phyloP scores from a whole-genome alignment of 2,329 filamentous ascomycete species.

The Xylariaceae sp. region DNA sequence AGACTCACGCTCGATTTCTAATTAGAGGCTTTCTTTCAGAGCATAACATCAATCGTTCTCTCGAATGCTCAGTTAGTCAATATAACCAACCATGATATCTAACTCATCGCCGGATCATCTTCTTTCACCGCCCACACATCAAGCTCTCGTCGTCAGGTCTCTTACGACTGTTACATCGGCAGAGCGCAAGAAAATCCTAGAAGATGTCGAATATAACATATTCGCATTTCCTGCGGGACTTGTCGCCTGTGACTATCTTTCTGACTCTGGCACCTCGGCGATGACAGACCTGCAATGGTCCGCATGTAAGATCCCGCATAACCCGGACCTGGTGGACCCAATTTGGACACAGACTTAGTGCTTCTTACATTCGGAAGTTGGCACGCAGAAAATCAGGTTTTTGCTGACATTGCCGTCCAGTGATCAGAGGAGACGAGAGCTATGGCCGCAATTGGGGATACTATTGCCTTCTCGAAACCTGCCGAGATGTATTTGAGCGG shows the following conservation, averaged over 20 bases:
- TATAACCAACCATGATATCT: neutral
- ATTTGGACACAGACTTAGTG: too few relatives aligned
- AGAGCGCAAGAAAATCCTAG: constrained; percentile 10
- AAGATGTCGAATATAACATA: constrained; percentile 17
- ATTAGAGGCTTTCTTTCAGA: too few relatives aligned
- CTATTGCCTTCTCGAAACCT: constrained; percentile 24
- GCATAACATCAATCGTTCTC: too few relatives aligned
- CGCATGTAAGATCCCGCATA: constrained; percentile 12
- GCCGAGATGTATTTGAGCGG: constrained; percentile 23
- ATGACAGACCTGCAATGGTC: constrained; percentile 28
- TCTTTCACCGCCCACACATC: constrained; percentile 8
- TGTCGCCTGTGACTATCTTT: constrained; percentile 23
- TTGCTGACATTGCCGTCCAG: constrained; percentile 5
- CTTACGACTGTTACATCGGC: constrained; percentile 1
- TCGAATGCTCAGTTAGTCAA: neutral
- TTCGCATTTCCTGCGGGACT: constrained; percentile 18
- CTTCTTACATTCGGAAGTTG: too few relatives aligned
- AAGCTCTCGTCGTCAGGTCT: constrained; percentile 11
- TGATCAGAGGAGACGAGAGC: constrained; percentile 26
- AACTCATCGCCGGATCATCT: constrained; percentile 1
- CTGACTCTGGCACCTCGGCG: constrained; percentile 25
- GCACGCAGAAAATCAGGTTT: neutral
- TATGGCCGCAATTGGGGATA: constrained; percentile 26
- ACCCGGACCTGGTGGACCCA: too few relatives aligned
- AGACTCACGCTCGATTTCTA: too few relatives aligned